Percentiles rank a stretch among this genome's conserved stretches.
Conservation (phyloP, 345 rosid species). For the Dipteronia dyeriana region DNA sequence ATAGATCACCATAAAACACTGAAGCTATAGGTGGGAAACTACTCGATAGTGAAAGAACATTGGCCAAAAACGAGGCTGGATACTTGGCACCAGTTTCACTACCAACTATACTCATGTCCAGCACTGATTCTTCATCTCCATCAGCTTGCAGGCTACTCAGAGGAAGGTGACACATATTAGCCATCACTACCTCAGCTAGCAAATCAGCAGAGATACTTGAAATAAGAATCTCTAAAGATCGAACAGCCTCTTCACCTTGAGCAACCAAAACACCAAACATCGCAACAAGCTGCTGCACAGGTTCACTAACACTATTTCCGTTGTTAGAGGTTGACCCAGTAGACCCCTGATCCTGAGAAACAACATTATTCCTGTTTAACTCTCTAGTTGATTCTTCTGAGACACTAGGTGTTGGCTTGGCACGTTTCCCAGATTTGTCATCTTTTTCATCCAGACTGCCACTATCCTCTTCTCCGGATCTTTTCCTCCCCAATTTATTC, state of each 20-base stretch:
- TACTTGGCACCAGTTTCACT: conserved; percentile 66
- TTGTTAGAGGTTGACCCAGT: conserved; percentile 42
- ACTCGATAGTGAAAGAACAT: conserved; percentile 76
- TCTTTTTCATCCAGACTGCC: conserved; percentile 50
- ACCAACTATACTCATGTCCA: conserved; percentile 67
- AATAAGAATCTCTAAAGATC: conserved; percentile 85
- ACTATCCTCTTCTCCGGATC: conserved; percentile 59
- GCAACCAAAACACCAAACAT: conserved; percentile 96
- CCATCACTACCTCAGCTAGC: conserved; percentile 95
- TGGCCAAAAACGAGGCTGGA: conserved; percentile 69
- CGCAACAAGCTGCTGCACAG: conserved; percentile 90
- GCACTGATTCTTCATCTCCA: conserved; percentile 55
- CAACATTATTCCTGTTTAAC: conserved; percentile 34
- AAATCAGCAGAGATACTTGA: conserved; percentile 90
- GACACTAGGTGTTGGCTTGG: conserved; percentile 51
- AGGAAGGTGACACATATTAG: conserved; percentile 86
- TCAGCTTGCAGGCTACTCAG: conserved; percentile 44
- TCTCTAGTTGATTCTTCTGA: conserved; percentile 65
- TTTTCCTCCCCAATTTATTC: conserved; percentile 57
- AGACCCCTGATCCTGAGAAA: conserved; percentile 50
- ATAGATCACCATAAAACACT: conserved; percentile 37
- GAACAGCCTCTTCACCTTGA: conserved; percentile 92
- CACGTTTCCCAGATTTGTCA: conserved; percentile 66
- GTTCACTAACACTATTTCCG: conserved; percentile 59
- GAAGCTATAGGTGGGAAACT: conserved; percentile 76